Base-by-base conservation (phyloP, 345 rosid species). In the Acer saccharum region DNA sequence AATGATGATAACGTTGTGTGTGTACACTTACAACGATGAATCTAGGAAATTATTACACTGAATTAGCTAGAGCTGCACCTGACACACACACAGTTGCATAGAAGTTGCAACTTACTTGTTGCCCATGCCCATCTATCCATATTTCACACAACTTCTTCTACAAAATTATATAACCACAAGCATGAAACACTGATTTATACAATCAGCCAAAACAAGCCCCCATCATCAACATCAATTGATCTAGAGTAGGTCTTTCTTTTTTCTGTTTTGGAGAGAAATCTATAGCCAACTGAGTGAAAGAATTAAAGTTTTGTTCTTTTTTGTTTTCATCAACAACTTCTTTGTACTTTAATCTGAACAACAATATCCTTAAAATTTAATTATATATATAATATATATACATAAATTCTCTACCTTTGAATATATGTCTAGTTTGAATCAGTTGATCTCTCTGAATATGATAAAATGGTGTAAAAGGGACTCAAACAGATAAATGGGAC, bases 71-170 rank as follows among this genome's bases (percentile, higher is more conserved):
- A 65, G 63, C 74, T 71, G 64, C 20, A 29, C 58, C 83, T 74
- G 83, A 79, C 82, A 79, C 44, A 58, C 11, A 79, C 82, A 79
- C 35, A n/a, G 64, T 3, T 60, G 64, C 62, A 20, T 80, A 39
- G 69, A 67, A 81, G 82, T 81, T 79, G 64, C n/a, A 54, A 54
- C 63, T 77, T 7, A 43, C 17, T 55, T 12, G n/a, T 57, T 27
- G 29, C 70, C 55, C 1, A 21, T 27, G 29, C 70, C 55, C 1
- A 21, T 64, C 57, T 23, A 54, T 72, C 68, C 62, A 62, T 75
- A 67, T 4, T 50, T 74, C 69, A 64, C 65, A 68, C 76, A 76
- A 48, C 64, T 39, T n/a, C 17, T 29, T 18, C 76, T 18, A 2
- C 16, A 32, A 72, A 41, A n/a, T 35, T 5, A 35, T 4, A 35